Evolutionary conservation across 176 grass and related monocot genomes (phyloP).

Genomic region (Typha latifolia): DNA sequence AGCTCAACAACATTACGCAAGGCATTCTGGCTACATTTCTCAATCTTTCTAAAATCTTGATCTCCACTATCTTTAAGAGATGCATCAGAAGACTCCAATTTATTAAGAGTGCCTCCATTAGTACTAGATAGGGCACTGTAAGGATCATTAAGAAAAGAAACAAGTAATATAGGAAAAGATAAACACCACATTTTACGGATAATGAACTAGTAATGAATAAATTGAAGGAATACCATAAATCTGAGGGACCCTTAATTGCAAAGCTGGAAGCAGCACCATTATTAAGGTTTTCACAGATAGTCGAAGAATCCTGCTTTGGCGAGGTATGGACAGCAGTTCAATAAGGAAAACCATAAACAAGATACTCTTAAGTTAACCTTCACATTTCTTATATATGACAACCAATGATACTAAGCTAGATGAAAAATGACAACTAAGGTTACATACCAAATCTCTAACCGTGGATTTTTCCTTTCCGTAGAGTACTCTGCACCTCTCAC

Average conservation of each 20-base stretch:
- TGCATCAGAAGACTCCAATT: slow-evolving; percentile 23
- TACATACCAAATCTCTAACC: slow-evolving; percentile 17
- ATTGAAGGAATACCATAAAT: slow-evolving; percentile 30
- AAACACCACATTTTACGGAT: background rate
- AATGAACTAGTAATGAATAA: background rate
- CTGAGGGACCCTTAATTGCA: slow-evolving; percentile 5
- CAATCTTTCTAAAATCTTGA: slow-evolving; percentile 41
- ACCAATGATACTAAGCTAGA: background rate
- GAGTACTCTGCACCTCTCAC: slow-evolving; percentile 37
- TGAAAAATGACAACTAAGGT: background rate
- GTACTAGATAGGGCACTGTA: slow-evolving; percentile 14
- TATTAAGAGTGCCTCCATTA: slow-evolving; percentile 2
- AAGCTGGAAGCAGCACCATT: slow-evolving; percentile 22
- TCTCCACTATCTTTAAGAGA: slow-evolving; percentile 18
- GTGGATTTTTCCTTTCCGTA: slow-evolving; percentile 52
- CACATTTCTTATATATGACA: background rate
- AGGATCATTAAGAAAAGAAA: background rate
- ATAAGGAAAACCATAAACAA: background rate
- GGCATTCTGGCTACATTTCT: slow-evolving; percentile 59
- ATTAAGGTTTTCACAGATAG: slow-evolving; percentile 18
- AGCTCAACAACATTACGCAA: slow-evolving; percentile 79
- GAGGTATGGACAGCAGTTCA: background rate
- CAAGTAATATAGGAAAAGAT: background rate
- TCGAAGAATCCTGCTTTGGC: slow-evolving; percentile 37
- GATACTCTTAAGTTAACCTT: background rate